A percentile compares a stretch with the other conserved stretches of the same genome.
These are phyloP conservation scores for Giardia muris DNA, from an alignment of 208 protist genomes.

Conservation along the genomic window DNA sequence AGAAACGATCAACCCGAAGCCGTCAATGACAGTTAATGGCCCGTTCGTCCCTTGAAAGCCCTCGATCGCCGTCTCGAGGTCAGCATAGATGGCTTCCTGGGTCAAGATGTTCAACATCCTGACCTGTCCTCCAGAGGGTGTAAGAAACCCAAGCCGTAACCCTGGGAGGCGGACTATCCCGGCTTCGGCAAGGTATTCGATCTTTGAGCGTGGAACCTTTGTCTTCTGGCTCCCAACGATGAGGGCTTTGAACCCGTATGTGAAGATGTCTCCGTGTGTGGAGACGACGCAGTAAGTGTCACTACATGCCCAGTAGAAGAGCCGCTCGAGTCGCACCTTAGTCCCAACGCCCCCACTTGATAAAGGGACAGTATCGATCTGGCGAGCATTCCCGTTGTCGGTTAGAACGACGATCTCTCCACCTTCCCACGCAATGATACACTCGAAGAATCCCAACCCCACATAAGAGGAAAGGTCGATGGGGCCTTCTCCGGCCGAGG, in stretches of 20 bases:
- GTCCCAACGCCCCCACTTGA: background rate
- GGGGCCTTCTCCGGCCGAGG: background rate
- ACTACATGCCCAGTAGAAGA: background rate
- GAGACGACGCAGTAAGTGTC: background rate
- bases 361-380: background rate
- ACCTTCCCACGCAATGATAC: background rate
- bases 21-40: background rate
- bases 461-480: background rate
- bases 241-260: constrained; percentile 14
- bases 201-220: background rate
- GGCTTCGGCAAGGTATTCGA: background rate
- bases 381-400: background rate
- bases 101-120: background rate
- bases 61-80: background rate
- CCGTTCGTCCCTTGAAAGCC: background rate
- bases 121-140: background rate
- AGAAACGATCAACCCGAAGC: background rate
- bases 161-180: background rate
- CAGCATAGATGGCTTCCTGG: background rate
- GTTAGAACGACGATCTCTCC: background rate
- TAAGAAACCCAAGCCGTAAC: background rate
- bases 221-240: background rate
- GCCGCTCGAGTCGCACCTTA: background rate
- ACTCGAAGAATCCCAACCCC: background rate
- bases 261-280: background rate